These are phyloP conservation scores for Taxillus chinensis DNA, from an alignment of 164 flowering plant genomes.

Conservation along the genomic window DNA sequence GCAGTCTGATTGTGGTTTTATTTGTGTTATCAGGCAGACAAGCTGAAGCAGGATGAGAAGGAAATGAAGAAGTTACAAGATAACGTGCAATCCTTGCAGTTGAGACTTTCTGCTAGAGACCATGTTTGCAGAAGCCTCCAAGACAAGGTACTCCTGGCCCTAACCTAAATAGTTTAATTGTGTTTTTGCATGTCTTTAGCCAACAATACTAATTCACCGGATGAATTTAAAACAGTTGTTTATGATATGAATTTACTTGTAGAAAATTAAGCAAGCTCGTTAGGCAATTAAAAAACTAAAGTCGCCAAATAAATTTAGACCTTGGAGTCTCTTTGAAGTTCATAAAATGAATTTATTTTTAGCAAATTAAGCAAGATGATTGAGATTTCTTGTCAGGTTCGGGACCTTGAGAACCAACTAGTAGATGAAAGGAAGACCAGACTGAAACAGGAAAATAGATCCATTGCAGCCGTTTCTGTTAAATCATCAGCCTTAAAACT, in stretches of 20 bases:
- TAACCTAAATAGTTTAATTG: neutral
- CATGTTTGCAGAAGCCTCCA: slow-evolving; percentile 62
- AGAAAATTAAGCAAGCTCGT: neutral
- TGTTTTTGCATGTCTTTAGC: neutral
- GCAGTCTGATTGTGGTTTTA: neutral
- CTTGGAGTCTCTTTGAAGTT: neutral
- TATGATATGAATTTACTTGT: neutral
- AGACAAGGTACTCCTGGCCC: slow-evolving; percentile 50
- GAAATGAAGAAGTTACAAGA: slow-evolving; percentile 75
- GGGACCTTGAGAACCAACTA: slow-evolving; percentile 72
- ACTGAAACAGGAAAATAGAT: slow-evolving; percentile 39
- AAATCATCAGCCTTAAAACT: slow-evolving; percentile 24
- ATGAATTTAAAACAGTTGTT: too few relatives aligned
- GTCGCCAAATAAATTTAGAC: too few relatives aligned
- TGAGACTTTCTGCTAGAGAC: slow-evolving; percentile 66
- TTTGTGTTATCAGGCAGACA: slow-evolving; percentile 60
- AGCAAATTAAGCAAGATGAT: neutral
- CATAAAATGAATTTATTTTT: neutral
- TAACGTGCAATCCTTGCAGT: slow-evolving; percentile 59
- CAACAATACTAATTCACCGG: too few relatives aligned
- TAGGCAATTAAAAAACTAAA: neutral
- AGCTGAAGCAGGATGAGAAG: slow-evolving; percentile 77
- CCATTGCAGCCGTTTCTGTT: slow-evolving; percentile 37
- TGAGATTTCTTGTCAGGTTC: slow-evolving; percentile 32
- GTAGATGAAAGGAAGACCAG: slow-evolving; percentile 26